Percentiles rank a stretch among this genome's conserved stretches.
Evolutionary conservation across 2,329 filamentous ascomycete genomes (phyloP).

Genomic region (Microcera coccophila): DNA sequence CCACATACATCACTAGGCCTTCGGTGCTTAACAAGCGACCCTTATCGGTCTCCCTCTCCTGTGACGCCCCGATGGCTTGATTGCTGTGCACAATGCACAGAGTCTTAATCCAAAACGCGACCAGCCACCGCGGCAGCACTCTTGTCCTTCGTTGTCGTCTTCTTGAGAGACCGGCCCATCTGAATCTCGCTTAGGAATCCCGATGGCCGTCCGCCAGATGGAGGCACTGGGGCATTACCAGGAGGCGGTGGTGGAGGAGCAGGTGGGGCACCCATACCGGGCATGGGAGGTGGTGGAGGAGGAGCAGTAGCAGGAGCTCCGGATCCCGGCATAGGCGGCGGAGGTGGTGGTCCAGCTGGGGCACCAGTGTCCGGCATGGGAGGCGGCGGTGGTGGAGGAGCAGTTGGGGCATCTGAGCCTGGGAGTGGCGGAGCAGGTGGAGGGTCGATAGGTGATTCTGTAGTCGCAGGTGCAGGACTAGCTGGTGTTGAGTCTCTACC

Average conservation of each 20-base stretch:
- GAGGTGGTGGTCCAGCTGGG: constrained; percentile 24
- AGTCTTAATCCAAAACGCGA: constrained; percentile 59
- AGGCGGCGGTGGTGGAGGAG: constrained; percentile 18
- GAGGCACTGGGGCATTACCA: constrained; percentile 39
- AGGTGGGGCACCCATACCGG: constrained; percentile 34
- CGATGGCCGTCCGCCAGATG: constrained; percentile 51
- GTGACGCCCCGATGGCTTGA: neutral
- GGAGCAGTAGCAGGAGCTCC: constrained; percentile 36
- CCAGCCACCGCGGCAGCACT: constrained; percentile 70
- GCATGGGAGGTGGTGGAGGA: constrained; percentile 34
- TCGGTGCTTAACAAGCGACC: neutral
- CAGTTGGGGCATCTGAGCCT: constrained; percentile 20
- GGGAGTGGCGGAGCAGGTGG: constrained; percentile 35
- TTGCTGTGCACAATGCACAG: neutral
- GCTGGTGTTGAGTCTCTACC: constrained; percentile 59
- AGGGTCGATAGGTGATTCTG: constrained; percentile 39
- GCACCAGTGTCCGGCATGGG: neutral
- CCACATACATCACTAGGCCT: constrained; percentile 3
- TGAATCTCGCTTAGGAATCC: constrained; percentile 81
- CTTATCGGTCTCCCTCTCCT: neutral
- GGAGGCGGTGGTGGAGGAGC: constrained; percentile 46
- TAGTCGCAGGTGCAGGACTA: constrained; percentile 37
- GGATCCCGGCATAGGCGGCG: constrained; percentile 33
- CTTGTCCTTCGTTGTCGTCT: constrained; percentile 85
- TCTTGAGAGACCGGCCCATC: constrained; percentile 72